Evolutionary conservation across 2,329 filamentous ascomycete genomes (phyloP).

Genomic region (Xylaria arbuscula): DNA sequence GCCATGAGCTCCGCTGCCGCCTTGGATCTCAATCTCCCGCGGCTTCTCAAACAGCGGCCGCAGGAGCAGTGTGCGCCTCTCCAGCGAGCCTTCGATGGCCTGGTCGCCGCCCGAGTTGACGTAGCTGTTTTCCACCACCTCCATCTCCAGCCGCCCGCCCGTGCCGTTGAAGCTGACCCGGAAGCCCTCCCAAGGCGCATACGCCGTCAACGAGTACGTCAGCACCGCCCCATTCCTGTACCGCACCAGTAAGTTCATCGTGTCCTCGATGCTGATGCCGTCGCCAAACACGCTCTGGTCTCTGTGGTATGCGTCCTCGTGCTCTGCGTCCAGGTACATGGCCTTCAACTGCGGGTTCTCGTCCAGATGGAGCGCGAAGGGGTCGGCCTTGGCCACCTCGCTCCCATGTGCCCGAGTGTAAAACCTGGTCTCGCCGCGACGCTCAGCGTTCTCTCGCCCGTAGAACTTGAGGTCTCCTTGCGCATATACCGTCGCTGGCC

Average conservation of each 20-base stretch:
- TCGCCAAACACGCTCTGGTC: conserved; percentile 73
- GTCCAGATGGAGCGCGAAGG: conserved; percentile 68
- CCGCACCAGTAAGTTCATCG: conserved; percentile 68
- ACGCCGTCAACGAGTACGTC: conserved; percentile 69
- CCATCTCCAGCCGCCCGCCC: conserved; percentile 67
- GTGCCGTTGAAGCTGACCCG: conserved; percentile 69
- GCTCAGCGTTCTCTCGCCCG: conserved; percentile 69
- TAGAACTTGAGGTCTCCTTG: conserved; percentile 70
- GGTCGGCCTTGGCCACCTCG: conserved; percentile 62
- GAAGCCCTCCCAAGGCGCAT: conserved; percentile 72
- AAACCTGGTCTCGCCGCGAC: conserved; percentile 62
- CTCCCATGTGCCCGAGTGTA: conserved; percentile 60
- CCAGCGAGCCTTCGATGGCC: conserved; percentile 63
- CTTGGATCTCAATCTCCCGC: conserved; percentile 62
- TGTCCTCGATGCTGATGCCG: conserved; percentile 73
- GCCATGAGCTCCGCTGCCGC: conserved; percentile 67
- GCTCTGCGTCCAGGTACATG: conserved; percentile 71
- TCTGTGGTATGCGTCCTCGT: conserved; percentile 70
- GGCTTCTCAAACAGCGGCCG: conserved; percentile 68
- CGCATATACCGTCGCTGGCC: conserved; percentile 67
- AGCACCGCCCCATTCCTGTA: conserved; percentile 67
- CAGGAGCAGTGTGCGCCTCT: conserved; percentile 61
- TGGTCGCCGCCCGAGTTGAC: conserved; percentile 70
- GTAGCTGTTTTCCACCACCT: conserved; percentile 72
- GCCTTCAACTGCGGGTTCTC: conserved; percentile 64